phyloP scores from a whole-genome alignment of 352 stramenopile species.

The Pythium aquatile region DNA sequence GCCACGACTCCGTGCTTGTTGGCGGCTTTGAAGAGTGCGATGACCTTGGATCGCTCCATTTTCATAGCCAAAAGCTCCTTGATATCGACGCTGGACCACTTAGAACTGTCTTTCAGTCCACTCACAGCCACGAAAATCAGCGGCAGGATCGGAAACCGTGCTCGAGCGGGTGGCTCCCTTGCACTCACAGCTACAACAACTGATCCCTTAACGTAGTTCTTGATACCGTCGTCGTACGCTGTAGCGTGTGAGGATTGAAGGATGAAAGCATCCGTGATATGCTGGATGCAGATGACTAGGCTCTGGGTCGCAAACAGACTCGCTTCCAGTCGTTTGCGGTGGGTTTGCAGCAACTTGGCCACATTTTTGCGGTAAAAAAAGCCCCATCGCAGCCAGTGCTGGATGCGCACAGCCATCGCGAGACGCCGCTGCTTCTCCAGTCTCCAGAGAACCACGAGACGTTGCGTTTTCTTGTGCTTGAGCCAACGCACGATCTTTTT shows the following conservation, averaged over 20 bases:
- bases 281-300: conserved; percentile 38
- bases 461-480: conserved; percentile 34
- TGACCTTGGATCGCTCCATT: conserved; percentile 50
- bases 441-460: conserved; percentile 35
- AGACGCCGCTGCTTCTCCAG: conserved; percentile 30
- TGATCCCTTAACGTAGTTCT: conserved; percentile 10
- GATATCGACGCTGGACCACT: conserved; percentile 37
- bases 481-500: conserved; percentile 41
- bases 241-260: conserved; percentile 29
- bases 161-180: conserved; percentile 1
- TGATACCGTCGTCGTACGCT: conserved; percentile 20
- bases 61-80: conserved; percentile 41
- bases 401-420: conserved; percentile 28
- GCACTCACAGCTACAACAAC: not conserved
- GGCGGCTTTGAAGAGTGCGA: conserved; percentile 47
- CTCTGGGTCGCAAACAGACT: conserved; percentile 38
- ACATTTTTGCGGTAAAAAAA: conserved; percentile 32
- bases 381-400: conserved; percentile 29
- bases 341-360: conserved; percentile 13
- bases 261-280: conserved; percentile 38
- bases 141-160: conserved; percentile 42
- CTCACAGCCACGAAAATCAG: conserved; percentile 43
- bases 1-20: conserved; percentile 28
- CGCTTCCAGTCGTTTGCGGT: conserved; percentile 32
- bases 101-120: conserved; percentile 37